Base-by-base conservation (phyloP, 208 protist genomes). In the Phytomonas serpens region DNA sequence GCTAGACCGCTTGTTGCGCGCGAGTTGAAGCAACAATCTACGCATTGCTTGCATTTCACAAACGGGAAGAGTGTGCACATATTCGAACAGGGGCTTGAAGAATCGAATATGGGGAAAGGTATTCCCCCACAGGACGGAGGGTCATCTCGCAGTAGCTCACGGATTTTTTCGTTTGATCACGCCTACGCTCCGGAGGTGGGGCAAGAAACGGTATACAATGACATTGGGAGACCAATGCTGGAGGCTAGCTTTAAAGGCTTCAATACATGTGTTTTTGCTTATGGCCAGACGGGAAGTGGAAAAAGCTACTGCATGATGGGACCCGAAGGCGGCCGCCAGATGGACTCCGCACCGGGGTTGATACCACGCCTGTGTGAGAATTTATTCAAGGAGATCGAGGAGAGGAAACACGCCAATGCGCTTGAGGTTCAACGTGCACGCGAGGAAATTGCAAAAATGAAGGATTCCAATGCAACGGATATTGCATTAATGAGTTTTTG, bases 211-310 rank as follows among this genome's bases (percentile, higher is more conserved):
- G 86, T 98, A 11, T 98, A 96, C 79, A 74, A 86, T 16, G 91
- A 98, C 69, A 77, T 98, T 27, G 95, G 94, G 6, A 19, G 78
- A 13, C 86, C 90, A 0, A 86, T 98, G 4, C 79, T 98, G n/a
- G 63, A 79, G n/a, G 79, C 93, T 61, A 92, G 88, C 67, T 88
- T 97, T 66, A 66, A 79, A 0, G 92, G 95, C 42, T 94, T 89
- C 78, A 94, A 97, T 80, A 93, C 84, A 5, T 93, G 91, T 71
- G 87, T 98, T 52, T 98, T 98, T 78, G 89, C 93, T 29, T 98
- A 97, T 71, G 94, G 94, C 16, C 90, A 97, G 71, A 97, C 96
- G 0, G 92, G 89, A 61, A 94, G 89, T 64, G 92, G 89, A 19
- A 96, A 94, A 74, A 95, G 82, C 75, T 90, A 95, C 79, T 87